Conservation (phyloP, 345 rosid species). For the Murraya koenigii region DNA sequence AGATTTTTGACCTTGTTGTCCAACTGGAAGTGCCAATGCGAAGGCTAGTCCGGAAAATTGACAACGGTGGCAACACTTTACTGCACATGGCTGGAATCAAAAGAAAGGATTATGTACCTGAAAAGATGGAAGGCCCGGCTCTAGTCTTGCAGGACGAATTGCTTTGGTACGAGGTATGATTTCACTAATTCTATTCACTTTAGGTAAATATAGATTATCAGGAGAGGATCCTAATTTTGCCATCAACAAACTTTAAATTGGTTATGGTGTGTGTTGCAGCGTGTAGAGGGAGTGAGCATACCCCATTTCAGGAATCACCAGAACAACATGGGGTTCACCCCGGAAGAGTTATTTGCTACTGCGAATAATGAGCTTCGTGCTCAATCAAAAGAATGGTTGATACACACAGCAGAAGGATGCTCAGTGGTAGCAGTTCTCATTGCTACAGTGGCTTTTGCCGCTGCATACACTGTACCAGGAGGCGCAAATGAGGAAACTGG, state of each 20-base stretch:
- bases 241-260: no score
- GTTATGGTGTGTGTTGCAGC: background rate
- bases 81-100: constrained; percentile 21
- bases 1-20: constrained; percentile 12
- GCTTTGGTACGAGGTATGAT: constrained; percentile 28
- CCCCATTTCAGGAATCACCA: constrained; percentile 1
- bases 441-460: constrained; percentile 26
- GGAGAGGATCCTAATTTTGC: no score
- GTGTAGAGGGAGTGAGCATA: background rate
- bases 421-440: constrained; percentile 23
- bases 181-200: no score
- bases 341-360: background rate
- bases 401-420: constrained; percentile 21
- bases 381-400: constrained; percentile 18
- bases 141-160: constrained; percentile 23
- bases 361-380: constrained; percentile 9
- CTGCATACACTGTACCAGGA: constrained; percentile 28
- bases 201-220: no score
- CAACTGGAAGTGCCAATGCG: background rate
- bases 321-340: background rate
- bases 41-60: constrained; percentile 8
- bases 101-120: constrained; percentile 1
- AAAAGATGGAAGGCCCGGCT: constrained; percentile 22
- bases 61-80: constrained; percentile 21
- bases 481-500: constrained; percentile 18